A percentile compares a stretch with the other conserved stretches of the same genome.
Conservation (phyloP, 805 yeast species). For the Komagataella phaffii region DNA sequence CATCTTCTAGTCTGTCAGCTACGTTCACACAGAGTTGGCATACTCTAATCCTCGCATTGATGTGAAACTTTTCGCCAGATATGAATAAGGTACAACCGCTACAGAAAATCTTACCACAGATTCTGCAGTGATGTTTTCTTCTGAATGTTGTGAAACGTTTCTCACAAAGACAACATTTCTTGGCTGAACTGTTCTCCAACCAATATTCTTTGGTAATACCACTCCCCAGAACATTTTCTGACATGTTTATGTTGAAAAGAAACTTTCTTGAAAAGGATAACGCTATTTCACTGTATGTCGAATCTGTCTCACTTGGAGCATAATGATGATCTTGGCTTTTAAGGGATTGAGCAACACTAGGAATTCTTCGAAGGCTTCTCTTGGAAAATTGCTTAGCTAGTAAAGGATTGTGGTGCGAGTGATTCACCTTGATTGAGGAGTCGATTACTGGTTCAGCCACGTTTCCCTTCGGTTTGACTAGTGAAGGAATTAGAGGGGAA, state of each 20-base stretch:
- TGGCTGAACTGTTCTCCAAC: constrained; percentile 92
- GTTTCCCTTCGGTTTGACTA: background rate
- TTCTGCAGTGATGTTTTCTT: constrained; percentile 87
- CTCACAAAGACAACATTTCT: constrained; percentile 78
- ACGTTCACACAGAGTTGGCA: constrained; percentile 59
- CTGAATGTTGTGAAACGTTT: constrained; percentile 73
- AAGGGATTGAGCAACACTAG: constrained; percentile 2
- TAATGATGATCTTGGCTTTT: background rate
- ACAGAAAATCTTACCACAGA: constrained; percentile 94
- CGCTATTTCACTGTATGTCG: constrained; percentile 2
- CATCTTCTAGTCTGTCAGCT: constrained; percentile 55
- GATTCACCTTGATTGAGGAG: background rate
- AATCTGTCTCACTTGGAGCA: constrained; percentile 2
- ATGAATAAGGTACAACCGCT: constrained; percentile 65
- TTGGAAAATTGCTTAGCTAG: background rate
- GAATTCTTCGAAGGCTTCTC: background rate
- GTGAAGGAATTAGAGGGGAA: background rate
- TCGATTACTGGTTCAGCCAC: background rate
- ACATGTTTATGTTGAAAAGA: constrained; percentile 1
- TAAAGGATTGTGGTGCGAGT: background rate
- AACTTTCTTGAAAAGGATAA: constrained; percentile 1
- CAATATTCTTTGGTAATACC: constrained; percentile 73
- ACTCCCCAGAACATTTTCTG: constrained; percentile 17
- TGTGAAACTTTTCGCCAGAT: constrained; percentile 49
- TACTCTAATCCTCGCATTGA: constrained; percentile 59